phyloP scores from a whole-genome alignment of 1,139 yeast genomes.

The Kurtzmaniella quercitrusa region DNA sequence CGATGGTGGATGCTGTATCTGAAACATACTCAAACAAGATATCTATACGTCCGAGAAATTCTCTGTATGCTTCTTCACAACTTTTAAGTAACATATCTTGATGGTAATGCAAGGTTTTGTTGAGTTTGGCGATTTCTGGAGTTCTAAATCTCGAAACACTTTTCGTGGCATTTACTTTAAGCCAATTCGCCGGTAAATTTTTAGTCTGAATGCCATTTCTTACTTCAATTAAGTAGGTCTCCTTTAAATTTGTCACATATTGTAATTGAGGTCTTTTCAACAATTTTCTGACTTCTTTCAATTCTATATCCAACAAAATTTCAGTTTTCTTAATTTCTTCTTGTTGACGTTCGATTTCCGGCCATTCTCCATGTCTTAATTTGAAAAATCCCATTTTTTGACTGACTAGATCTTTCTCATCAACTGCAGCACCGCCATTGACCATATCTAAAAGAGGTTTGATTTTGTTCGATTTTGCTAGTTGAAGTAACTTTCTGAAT shows the following conservation, averaged over 20 bases:
- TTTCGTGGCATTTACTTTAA: conserved; percentile 68
- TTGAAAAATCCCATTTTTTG: conserved; percentile 56
- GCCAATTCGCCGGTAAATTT: conserved; percentile 68
- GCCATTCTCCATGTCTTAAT: conserved; percentile 31
- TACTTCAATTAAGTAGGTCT: conserved; percentile 72
- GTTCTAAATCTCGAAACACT: conserved; percentile 70
- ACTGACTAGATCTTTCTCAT: conserved; percentile 34
- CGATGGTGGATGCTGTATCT: conserved; percentile 46
- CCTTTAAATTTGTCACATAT: conserved; percentile 55
- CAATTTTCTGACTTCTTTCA: conserved; percentile 37
- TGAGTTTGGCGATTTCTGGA: conserved; percentile 48
- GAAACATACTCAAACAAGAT: conserved; percentile 49
- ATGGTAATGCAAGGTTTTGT: conserved; percentile 55
- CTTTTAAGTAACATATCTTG: conserved; percentile 53
- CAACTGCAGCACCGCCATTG: conserved; percentile 52
- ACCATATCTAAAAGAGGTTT: conserved; percentile 47
- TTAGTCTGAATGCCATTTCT: conserved; percentile 51
- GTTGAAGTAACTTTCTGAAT: conserved; percentile 17
- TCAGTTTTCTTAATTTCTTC: conserved; percentile 44
- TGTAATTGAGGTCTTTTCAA: conserved; percentile 57
- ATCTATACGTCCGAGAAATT: conserved; percentile 46
- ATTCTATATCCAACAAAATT: conserved; percentile 44
- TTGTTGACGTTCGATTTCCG: conserved; percentile 34
- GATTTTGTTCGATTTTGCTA: conserved; percentile 18
- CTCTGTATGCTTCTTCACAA: conserved; percentile 53